Evolutionary conservation across 108 stramenopile species (phyloP).

Genomic region (Ochromonas danica): DNA sequence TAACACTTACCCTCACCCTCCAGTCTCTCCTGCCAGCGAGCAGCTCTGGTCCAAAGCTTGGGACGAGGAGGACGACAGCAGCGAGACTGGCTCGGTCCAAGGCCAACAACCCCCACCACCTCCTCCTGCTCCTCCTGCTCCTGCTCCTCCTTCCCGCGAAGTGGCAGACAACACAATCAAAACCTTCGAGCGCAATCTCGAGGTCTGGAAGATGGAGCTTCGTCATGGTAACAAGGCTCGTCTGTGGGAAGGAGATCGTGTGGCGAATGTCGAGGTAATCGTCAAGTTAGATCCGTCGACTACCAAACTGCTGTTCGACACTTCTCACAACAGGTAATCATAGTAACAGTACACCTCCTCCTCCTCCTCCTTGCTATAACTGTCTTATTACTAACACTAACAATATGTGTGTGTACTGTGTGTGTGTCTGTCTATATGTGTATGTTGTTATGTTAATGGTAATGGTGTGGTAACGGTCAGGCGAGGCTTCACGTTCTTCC

Average conservation of each 20-base stretch:
- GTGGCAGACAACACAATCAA: neutral
- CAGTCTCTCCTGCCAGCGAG: neutral
- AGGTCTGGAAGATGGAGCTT: neutral
- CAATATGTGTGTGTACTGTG: too few relatives aligned
- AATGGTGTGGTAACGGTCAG: too few relatives aligned
- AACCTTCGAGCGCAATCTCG: constrained; percentile 29
- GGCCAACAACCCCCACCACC: too few relatives aligned
- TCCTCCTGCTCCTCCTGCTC: neutral
- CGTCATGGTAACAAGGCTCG: neutral
- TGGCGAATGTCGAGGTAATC: neutral
- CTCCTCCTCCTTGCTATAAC: too few relatives aligned
- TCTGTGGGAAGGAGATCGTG: constrained; percentile 27
- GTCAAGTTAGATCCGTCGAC: neutral
- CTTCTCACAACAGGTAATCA: too few relatives aligned
- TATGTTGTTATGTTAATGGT: too few relatives aligned
- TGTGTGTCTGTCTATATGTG: too few relatives aligned
- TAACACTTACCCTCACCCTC: neutral
- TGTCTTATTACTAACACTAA: too few relatives aligned
- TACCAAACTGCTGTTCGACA: neutral
- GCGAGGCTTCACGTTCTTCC: too few relatives aligned
- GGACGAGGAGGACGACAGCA: constrained; percentile 32
- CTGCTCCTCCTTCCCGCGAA: neutral
- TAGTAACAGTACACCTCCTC: too few relatives aligned
- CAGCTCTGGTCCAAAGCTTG: neutral
- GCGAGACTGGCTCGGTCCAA: neutral